Conservation (phyloP, 129 eudicot species). For the Rutidosis leptorrhynchoides region DNA sequence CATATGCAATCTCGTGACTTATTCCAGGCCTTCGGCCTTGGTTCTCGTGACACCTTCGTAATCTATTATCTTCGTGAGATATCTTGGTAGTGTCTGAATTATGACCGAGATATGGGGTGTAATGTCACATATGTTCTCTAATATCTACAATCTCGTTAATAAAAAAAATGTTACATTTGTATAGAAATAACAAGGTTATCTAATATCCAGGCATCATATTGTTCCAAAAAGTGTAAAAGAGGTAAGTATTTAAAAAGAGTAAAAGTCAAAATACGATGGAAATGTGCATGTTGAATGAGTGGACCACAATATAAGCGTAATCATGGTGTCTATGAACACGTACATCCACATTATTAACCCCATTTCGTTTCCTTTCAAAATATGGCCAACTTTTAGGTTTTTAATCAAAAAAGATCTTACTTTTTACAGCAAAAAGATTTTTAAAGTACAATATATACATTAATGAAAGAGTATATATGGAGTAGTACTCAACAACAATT, state of each 20-base stretch:
- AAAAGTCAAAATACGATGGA: slow-evolving; percentile 16
- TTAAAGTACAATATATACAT: slow-evolving; percentile 24
- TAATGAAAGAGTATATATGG: too few species aligned
- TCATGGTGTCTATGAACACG: slow-evolving; percentile 38
- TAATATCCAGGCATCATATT: background rate
- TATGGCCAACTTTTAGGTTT: slow-evolving; percentile 4
- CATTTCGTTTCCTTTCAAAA: slow-evolving; percentile 24
- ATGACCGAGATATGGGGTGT: too few species aligned
- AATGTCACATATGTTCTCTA: too few species aligned
- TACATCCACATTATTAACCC: slow-evolving; percentile 42
- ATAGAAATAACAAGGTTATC: background rate
- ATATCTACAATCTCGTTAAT: too few species aligned
- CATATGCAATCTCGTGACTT: too few species aligned
- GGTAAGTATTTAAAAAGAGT: background rate
- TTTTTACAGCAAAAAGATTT: slow-evolving; percentile 20
- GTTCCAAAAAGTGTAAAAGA: background rate
- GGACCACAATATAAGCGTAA: slow-evolving; percentile 39
- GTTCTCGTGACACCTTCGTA: too few species aligned
- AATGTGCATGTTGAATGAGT: slow-evolving; percentile 33
- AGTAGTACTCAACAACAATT: too few species aligned
- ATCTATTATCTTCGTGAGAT: too few species aligned
- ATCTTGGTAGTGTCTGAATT: too few species aligned
- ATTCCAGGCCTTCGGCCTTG: too few species aligned
- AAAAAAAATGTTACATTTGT: too few species aligned
- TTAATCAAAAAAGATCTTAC: slow-evolving; percentile 29